A percentile compares a stretch with the other conserved stretches of the same genome.
phyloP scores from a whole-genome alignment of 768 basidiomycete genomes.

The Mycena metata region DNA sequence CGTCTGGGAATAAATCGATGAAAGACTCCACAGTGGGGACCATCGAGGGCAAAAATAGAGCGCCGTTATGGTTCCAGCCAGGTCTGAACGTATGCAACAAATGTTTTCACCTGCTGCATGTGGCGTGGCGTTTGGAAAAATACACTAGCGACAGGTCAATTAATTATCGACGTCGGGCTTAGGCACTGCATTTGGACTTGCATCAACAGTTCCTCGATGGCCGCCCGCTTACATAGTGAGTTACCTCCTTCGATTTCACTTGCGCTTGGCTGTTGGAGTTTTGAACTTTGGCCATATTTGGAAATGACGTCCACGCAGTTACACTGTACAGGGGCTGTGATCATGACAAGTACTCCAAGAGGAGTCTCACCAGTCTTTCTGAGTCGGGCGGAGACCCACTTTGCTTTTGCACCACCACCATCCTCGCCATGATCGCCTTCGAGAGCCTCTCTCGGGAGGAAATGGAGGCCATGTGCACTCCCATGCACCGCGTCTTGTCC shows the following conservation, averaged over 20 bases:
- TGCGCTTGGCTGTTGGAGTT: not conserved
- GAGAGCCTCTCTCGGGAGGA: constrained; percentile 25
- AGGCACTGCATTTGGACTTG: not conserved
- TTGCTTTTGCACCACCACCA: constrained; percentile 2
- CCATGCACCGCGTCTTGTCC: constrained; percentile 26
- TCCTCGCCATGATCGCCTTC: constrained; percentile 29
- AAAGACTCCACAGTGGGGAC: too few relatives aligned
- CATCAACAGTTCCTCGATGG: not conserved
- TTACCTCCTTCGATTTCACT: not conserved
- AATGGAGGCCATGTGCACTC: constrained; percentile 35
- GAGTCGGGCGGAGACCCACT: too few relatives aligned
- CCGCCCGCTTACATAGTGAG: too few relatives aligned
- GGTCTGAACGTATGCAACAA: too few relatives aligned
- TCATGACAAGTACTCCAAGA: not conserved
- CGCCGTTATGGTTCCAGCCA: too few relatives aligned
- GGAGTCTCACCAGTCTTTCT: too few relatives aligned
- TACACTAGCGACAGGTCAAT: too few relatives aligned
- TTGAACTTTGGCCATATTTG: constrained; percentile 4
- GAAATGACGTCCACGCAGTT: not conserved
- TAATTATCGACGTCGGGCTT: not conserved
- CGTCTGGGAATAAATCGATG: too few relatives aligned
- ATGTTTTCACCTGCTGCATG: too few relatives aligned
- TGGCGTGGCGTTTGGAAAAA: too few relatives aligned
- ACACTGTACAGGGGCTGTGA: constrained; percentile 1
- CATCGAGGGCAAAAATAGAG: too few relatives aligned